Evolutionary conservation across 1,284 basidiomycete species (phyloP).

Genomic region (Sporisorium scitamineum): DNA sequence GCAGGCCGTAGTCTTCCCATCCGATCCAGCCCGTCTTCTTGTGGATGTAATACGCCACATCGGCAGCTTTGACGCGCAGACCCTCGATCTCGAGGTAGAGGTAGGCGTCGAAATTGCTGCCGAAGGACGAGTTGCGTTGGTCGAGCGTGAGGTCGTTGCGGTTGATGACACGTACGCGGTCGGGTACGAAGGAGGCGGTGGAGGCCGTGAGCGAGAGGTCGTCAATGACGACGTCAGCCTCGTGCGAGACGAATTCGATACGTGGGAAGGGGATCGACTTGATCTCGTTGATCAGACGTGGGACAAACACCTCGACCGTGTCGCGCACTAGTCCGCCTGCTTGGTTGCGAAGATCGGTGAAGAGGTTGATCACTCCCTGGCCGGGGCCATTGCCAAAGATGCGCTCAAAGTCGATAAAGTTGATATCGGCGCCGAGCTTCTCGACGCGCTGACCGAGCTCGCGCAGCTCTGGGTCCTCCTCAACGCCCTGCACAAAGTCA

Average conservation of each 20-base stretch:
- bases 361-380: slow-evolving; percentile 34
- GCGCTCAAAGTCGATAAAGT: slow-evolving; percentile 44
- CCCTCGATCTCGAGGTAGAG: slow-evolving; percentile 71
- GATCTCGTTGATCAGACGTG: slow-evolving; percentile 70
- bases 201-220: slow-evolving; percentile 69
- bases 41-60: slow-evolving; percentile 72
- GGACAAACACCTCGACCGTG: slow-evolving; percentile 71
- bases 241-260: slow-evolving; percentile 71
- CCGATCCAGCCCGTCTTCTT: slow-evolving; percentile 68
- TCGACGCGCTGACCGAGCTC: slow-evolving; percentile 70
- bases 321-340: slow-evolving; percentile 70
- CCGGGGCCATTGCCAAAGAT: slow-evolving; percentile 21
- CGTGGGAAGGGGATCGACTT: slow-evolving; percentile 71
- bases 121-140: slow-evolving; percentile 70
- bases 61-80: slow-evolving; percentile 70
- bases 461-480: slow-evolving; percentile 50
- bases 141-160: slow-evolving; percentile 71
- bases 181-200: slow-evolving; percentile 71
- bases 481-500: slow-evolving; percentile 46
- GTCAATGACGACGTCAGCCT: slow-evolving; percentile 71
- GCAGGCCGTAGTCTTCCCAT: slow-evolving; percentile 71
- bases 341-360: slow-evolving; percentile 39
- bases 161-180: slow-evolving; percentile 70
- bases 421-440: slow-evolving; percentile 69
- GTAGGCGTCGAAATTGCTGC: slow-evolving; percentile 70